A percentile compares a stretch with the other conserved stretches of the same genome.
These are phyloP conservation scores for Colletotrichum plurivorum DNA, from an alignment of 2,329 filamentous ascomycete genomes.

Conservation along the genomic window DNA sequence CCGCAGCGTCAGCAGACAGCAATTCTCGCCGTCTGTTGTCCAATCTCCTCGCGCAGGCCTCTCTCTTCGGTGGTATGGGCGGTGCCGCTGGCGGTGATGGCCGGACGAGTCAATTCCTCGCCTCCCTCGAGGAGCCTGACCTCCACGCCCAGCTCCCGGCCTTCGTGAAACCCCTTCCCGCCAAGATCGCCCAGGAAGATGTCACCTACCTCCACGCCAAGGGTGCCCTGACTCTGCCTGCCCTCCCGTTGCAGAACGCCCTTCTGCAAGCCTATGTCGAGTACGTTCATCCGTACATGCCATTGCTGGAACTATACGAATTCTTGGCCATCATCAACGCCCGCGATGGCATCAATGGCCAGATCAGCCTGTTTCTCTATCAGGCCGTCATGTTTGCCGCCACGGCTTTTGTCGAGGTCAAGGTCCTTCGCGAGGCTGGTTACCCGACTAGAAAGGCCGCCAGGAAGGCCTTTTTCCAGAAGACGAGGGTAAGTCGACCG, in stretches of 20 bases:
- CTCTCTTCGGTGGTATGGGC: slow-evolving; percentile 48
- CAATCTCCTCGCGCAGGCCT: slow-evolving; percentile 42
- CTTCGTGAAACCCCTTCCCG: slow-evolving; percentile 85
- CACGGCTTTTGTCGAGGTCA: slow-evolving; percentile 88
- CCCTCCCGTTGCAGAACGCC: slow-evolving; percentile 79
- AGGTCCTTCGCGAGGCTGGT: slow-evolving; percentile 81
- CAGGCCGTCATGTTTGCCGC: slow-evolving; percentile 96
- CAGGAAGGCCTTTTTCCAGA: slow-evolving; percentile 89
- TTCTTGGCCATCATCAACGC: slow-evolving; percentile 73
- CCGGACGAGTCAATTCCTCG: slow-evolving; percentile 60
- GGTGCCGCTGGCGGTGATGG: slow-evolving; percentile 45
- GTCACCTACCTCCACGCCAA: slow-evolving; percentile 87
- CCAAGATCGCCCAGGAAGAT: slow-evolving; percentile 84
- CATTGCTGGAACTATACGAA: slow-evolving; percentile 79
- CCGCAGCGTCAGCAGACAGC: slow-evolving; percentile 41
- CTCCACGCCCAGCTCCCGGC: slow-evolving; percentile 65
- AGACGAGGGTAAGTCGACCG: slow-evolving; percentile 77
- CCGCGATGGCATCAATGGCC: slow-evolving; percentile 77
- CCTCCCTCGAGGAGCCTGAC: slow-evolving; percentile 64
- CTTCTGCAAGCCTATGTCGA: slow-evolving; percentile 87
- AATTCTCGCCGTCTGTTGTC: slow-evolving; percentile 41
- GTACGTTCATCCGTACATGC: slow-evolving; percentile 96
- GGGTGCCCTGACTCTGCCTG: slow-evolving; percentile 85
- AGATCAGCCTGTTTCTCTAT: slow-evolving; percentile 88
- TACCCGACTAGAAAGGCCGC: slow-evolving; percentile 85